A percentile compares a stretch with the other conserved stretches of the same genome.
phyloP scores from a whole-genome alignment of 148 eudicot species.

The Gaultheria prostrata region DNA sequence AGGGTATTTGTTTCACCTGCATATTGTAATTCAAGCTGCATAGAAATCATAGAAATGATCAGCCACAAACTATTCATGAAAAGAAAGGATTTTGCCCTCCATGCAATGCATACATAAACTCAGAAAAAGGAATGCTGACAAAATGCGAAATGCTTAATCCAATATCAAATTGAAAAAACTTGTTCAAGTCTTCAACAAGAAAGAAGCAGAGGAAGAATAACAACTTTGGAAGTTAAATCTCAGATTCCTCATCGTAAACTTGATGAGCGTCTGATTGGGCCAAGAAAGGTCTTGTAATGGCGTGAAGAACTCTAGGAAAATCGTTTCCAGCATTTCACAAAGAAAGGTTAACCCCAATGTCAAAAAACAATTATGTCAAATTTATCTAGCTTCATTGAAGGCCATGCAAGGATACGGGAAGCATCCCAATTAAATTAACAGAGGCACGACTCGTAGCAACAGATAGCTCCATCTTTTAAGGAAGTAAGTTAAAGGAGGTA shows the following conservation, averaged over 20 bases:
- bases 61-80: background rate
- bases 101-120: background rate
- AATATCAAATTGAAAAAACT: background rate
- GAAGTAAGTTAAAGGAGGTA: too few relatives aligned
- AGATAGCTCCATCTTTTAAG: too few relatives aligned
- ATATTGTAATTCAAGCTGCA: constrained; percentile 71
- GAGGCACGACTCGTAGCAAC: background rate
- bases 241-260: background rate
- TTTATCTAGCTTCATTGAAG: background rate
- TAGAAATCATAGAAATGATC: background rate
- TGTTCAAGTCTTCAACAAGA: background rate
- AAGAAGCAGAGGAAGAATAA: background rate
- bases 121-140: background rate
- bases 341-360: background rate
- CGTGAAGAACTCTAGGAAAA: background rate
- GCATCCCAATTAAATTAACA: background rate
- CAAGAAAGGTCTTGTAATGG: background rate
- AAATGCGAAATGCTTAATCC: background rate
- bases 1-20: constrained; percentile 64
- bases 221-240: background rate
- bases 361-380: background rate
- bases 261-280: background rate
- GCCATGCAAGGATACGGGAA: background rate
- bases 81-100: background rate
- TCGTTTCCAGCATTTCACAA: background rate